Base-by-base conservation (phyloP, 1,284 basidiomycete species). In the Pseudozyma hubeiensis region DNA sequence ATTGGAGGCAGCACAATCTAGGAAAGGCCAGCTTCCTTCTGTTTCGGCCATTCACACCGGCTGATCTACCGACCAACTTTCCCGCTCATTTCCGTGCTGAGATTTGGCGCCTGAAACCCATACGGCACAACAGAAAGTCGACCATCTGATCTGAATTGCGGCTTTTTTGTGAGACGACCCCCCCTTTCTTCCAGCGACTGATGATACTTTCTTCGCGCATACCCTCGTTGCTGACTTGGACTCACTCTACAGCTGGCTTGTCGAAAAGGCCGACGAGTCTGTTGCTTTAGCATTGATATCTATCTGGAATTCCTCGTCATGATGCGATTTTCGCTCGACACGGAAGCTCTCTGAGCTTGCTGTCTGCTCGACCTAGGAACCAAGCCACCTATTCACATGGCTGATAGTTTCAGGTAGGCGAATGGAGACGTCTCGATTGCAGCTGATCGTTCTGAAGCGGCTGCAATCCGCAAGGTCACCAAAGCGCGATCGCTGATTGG, bases 401-500 rank as follows among this genome's bases (percentile, higher is more conserved):
- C 24, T 24, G 24, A 24, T 24, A 24, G 24, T 24, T 24, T 24
- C 24, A 24, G 24, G 24, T 9, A 37, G 35, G 35, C 35, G 14
- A 37, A 37, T 14, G 35, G 9, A 37, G 14, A 37, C 14, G 35
- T 10, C 9, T 37, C 14, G 35, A 37, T 9, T 37, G 35, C 14
- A 37, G 35, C 14, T 33, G 46, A 11, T 16, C 29, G 7, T 30
- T 5, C 39, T 41, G 39, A 31, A 7, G 11, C 46, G 6, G 24
- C 29, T 47, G 10, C 44, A 14, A 10, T 37, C 8, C 35, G 35
- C 8, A 29, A 16, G 34, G 14, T 31, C n/a, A 48, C 44, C 52
- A 58, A 64, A 64, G 5, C 50, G 62, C 46, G 37, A 34, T n/a
- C 13, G 53, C 49, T 58, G 62, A 64, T 64, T 64, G 62, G 62